Conservation (phyloP, 352 stramenopile genomes). For the Phytophthora cajani region DNA sequence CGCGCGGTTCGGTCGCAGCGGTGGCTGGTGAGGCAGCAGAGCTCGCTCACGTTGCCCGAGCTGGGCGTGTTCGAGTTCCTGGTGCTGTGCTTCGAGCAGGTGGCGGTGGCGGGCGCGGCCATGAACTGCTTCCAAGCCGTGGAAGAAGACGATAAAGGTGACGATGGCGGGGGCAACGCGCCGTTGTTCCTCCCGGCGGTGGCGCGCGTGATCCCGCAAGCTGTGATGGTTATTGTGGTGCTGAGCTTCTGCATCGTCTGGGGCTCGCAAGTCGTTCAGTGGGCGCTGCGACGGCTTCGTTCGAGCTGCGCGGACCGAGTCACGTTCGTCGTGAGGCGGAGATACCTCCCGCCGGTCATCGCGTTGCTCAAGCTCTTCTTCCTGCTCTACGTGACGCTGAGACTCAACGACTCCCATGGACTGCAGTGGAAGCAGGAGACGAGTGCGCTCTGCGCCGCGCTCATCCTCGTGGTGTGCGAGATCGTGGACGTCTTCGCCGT, state of each 20-base stretch:
- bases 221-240: conserved; percentile 27
- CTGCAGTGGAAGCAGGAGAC: conserved; percentile 31
- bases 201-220: conserved; percentile 18
- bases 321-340: conserved; percentile 4
- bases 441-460: conserved; percentile 21
- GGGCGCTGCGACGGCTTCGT: not conserved
- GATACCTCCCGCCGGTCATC: conserved; percentile 20
- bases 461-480: conserved; percentile 32
- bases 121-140: conserved; percentile 36
- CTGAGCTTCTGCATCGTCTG: conserved; percentile 31
- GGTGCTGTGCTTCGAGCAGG: conserved; percentile 38
- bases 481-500: conserved; percentile 32
- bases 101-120: conserved; percentile 31
- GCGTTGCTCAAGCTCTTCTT: conserved; percentile 34
- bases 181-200: conserved; percentile 21
- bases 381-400: conserved; percentile 29
- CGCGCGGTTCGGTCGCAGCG: conserved; percentile 16
- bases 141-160: not conserved
- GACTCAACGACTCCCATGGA: conserved; percentile 13
- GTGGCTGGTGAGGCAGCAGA: conserved; percentile 29
- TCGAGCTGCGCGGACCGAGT: conserved; percentile 3
- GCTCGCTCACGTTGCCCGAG: conserved; percentile 21
- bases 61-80: conserved; percentile 37
- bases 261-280: conserved; percentile 11
- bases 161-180: conserved; percentile 1